Percentiles rank a stretch among this genome's conserved stretches.
Conservation (phyloP, 495 filamentous ascomycete genomes). For the Aspergillus bridgeri region DNA sequence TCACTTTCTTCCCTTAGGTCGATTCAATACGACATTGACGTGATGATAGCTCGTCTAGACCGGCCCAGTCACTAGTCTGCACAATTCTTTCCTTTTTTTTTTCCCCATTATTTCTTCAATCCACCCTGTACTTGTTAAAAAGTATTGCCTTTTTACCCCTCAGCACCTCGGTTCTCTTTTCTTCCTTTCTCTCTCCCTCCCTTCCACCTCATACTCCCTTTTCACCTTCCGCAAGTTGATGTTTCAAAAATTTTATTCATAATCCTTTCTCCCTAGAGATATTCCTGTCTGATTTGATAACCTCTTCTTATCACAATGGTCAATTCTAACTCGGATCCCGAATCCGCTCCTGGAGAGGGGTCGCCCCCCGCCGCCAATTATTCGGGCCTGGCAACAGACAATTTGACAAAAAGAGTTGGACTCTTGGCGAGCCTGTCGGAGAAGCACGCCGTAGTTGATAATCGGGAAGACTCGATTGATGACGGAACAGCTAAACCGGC, state of each 20-base stretch:
- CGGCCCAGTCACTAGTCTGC: not conserved
- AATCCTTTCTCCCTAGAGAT: not conserved
- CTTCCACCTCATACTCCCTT: not conserved
- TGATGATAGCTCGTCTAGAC: not conserved
- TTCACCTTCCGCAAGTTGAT: not conserved
- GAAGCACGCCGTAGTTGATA: conserved; percentile 16
- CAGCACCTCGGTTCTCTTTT: too few species aligned
- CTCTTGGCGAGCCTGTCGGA: conserved; percentile 15
- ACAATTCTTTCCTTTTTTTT: not conserved
- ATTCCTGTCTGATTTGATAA: not conserved
- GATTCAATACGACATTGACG: not conserved
- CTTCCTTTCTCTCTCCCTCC: not conserved
- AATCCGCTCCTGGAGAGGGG: conserved; percentile 7
- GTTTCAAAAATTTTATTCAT: not conserved
- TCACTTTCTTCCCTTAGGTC: too few species aligned
- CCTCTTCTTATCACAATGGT: not conserved
- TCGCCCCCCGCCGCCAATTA: conserved; percentile 14
- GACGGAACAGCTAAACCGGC: conserved; percentile 25
- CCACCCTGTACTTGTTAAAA: too few species aligned
- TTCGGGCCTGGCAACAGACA: conserved; percentile 15
- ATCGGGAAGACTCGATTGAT: conserved; percentile 23
- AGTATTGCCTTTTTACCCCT: too few species aligned
- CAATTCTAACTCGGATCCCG: conserved; percentile 2
- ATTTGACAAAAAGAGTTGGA: conserved; percentile 7
- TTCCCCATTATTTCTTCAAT: too few species aligned